These are phyloP conservation scores for Rhynchosporium secalis DNA, from an alignment of 2,329 filamentous ascomycete genomes.

Conservation along the genomic window DNA sequence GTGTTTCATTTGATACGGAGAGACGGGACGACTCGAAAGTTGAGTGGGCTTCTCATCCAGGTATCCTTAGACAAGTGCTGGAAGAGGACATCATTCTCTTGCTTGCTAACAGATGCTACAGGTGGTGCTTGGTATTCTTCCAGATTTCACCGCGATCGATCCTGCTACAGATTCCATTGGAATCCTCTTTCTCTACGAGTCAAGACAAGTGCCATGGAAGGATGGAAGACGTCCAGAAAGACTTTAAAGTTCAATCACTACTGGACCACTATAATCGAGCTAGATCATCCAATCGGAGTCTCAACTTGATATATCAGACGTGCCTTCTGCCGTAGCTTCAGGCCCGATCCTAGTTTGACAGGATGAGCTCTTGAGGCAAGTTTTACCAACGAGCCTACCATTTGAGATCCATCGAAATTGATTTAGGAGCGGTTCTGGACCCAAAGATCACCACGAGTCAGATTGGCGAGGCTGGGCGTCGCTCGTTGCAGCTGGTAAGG, in stretches of 20 bases:
- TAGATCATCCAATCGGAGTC: constrained; percentile 1
- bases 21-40: neutral
- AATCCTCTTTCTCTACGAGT: neutral
- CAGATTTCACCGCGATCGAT: neutral
- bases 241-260: neutral
- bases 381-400: neutral
- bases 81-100: neutral
- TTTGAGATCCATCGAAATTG: neutral
- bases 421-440: neutral
- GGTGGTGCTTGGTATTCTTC: neutral
- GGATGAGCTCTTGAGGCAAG: neutral
- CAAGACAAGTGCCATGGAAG: constrained; percentile 5
- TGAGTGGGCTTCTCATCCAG: no score
- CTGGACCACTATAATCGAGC: neutral
- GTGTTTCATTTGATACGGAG: neutral
- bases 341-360: neutral
- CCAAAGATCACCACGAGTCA: neutral
- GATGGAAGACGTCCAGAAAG: constrained; percentile 2
- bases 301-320: neutral
- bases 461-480: constrained; percentile 4
- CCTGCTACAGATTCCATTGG: neutral
- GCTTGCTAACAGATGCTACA: neutral
- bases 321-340: neutral
- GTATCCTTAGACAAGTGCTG: neutral
- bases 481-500: neutral